Evolutionary conservation across 495 filamentous ascomycete species (phyloP), one percentile per base, ranked within the genome.

Genomic region (Lasiosphaeria hispida): DNA sequence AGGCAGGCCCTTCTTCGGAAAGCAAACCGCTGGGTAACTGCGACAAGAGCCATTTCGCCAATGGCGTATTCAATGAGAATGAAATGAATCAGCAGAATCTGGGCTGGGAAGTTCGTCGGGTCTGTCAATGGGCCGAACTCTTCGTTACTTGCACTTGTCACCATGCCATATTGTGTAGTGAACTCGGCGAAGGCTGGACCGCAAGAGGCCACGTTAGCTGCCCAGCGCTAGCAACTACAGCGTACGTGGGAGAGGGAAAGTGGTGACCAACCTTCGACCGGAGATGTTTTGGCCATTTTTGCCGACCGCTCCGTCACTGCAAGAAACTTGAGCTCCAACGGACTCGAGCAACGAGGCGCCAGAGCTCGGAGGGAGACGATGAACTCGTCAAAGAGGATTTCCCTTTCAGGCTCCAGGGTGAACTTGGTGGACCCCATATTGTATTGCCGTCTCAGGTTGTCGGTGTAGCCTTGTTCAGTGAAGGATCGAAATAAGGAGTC

Each of bases 51-150:
- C 3, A 64, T 15, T 7, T 56, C 39, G n/a, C 67, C 65, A 7
- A 70, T 61, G 14, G 53, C 57, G 38, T 61, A 66, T 55, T 72
- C 69, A 50, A 70, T 61, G 33, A 72, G 52, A n/a, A 63, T 33
- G 23, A 81, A 82, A 63, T 85, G 81, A 10, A 80, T 70, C 7
- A 82, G 69, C 5, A 83, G 63, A 0, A 82, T 63, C 42, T 77
- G 76, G 1, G 74, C 72, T 0, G 69, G 55, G 48, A 69, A 55
- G 61, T 81, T 80, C 3, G 63, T 60, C 0, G 78, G 70, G 50
- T 75, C 67, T 35, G 73, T 71, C 52, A 83, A 79, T 0, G 67
- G 55, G 11, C 67, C 54, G 40, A 82, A 83, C 18, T 82, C 75
- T 5, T 69, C 62, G 23, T 76, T 67, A 62, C 67, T 43, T 1